phyloP scores from a whole-genome alignment of 176 grass and related monocot genomes.

The Oryza coarctata region DNA sequence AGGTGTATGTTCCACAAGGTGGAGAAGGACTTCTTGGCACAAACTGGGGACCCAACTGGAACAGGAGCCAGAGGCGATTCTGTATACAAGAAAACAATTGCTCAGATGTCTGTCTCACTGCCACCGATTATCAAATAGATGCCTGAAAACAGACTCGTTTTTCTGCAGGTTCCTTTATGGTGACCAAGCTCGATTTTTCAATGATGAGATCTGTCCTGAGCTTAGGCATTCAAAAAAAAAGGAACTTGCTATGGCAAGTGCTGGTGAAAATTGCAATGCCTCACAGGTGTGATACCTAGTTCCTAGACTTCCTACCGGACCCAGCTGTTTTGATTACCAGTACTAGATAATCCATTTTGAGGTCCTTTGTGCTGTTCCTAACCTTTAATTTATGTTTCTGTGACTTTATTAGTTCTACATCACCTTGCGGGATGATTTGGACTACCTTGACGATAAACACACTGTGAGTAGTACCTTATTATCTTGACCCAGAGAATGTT shows the following conservation, averaged over 20 bases:
- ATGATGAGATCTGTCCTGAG: conserved; percentile 80
- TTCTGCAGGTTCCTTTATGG: conserved; percentile 76
- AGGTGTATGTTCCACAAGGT: conserved; percentile 97
- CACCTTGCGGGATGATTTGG: conserved; percentile 80
- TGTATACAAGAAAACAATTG: conserved; percentile 70
- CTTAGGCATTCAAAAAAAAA: conserved; percentile 78
- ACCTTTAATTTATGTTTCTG: conserved; percentile 7
- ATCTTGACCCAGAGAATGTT: background rate
- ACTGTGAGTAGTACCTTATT: conserved; percentile 54
- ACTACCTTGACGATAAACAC: conserved; percentile 98
- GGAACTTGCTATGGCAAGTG: conserved; percentile 94
- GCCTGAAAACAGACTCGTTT: conserved; percentile 33
- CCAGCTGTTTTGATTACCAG: background rate
- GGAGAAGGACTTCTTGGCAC: conserved; percentile 93
- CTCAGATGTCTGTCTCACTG: background rate
- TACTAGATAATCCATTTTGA: background rate
- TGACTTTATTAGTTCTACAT: conserved; percentile 72
- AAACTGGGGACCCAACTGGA: conserved; percentile 84
- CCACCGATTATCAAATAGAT: background rate
- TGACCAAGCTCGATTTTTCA: conserved; percentile 91
- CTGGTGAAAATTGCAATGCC: conserved; percentile 87
- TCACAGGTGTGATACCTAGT: conserved; percentile 60
- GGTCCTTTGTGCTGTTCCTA: background rate
- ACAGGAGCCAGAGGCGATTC: conserved; percentile 82
- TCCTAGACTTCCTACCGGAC: background rate